A percentile compares a stretch with the other conserved stretches of the same genome.
These are phyloP conservation scores for Monosiga brevicollis DNA, from an alignment of 78 protist species.

Conservation along the genomic window DNA sequence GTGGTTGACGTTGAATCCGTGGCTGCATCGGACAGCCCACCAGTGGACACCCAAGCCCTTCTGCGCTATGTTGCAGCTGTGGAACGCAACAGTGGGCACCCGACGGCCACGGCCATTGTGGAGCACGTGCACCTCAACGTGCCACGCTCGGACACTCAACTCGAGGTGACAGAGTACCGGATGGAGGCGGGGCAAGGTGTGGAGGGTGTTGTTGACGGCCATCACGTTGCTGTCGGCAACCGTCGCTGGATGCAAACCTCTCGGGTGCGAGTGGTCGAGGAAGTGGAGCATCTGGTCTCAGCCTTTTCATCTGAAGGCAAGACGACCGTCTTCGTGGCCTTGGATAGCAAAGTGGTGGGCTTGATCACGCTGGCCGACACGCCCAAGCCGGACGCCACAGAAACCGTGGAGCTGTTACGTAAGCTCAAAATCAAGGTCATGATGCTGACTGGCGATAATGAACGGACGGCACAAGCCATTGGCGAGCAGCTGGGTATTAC, in stretches of 20 bases:
- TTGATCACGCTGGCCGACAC: slow-evolving; percentile 15
- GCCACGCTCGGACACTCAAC: background rate
- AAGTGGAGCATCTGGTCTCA: background rate
- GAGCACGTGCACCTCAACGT: background rate
- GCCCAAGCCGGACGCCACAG: slow-evolving; percentile 24
- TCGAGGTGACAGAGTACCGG: background rate
- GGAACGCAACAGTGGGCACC: slow-evolving; percentile 23
- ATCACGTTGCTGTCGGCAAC: slow-evolving; percentile 18
- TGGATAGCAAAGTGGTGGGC: slow-evolving; percentile 14
- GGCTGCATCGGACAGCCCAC: background rate
- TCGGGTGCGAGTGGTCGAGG: background rate
- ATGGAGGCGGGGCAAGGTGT: background rate
- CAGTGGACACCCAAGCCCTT: background rate
- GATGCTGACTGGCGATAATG: slow-evolving; percentile 87
- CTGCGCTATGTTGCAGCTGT: background rate
- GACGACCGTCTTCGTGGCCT: slow-evolving; percentile 34
- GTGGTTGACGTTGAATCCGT: background rate
- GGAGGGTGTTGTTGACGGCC: background rate
- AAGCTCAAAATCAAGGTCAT: slow-evolving; percentile 28
- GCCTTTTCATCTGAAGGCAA: slow-evolving; percentile 11
- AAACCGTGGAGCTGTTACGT: slow-evolving; percentile 28
- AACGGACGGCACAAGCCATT: slow-evolving; percentile 33
- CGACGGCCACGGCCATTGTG: slow-evolving; percentile 20
- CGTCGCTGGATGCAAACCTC: background rate
- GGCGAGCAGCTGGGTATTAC: slow-evolving; percentile 28